Conservation (phyloP, 306 rosid species). For the Albizia julibrissin region DNA sequence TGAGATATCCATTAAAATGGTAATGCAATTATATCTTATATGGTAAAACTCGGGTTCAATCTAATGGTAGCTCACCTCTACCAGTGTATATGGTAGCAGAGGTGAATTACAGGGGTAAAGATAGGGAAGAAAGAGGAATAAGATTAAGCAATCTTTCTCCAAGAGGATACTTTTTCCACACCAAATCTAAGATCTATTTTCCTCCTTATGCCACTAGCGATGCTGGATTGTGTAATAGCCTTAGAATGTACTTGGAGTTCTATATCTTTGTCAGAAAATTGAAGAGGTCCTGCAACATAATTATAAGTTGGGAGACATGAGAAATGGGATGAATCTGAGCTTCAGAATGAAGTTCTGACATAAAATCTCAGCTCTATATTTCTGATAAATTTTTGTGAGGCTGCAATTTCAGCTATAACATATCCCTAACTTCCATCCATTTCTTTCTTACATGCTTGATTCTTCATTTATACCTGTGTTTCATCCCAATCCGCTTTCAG, state of each 20-base stretch:
- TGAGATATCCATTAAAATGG: background rate
- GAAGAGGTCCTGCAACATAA: background rate
- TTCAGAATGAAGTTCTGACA: background rate
- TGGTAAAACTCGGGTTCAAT: background rate
- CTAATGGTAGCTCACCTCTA: background rate
- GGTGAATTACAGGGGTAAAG: background rate
- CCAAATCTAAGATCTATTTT: too few relatives aligned
- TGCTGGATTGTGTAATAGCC: background rate
- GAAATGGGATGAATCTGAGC: background rate
- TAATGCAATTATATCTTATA: background rate
- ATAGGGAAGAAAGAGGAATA: background rate
- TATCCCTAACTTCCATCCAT: background rate
- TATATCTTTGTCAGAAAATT: background rate
- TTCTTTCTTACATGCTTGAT: background rate
- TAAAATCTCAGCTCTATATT: background rate
- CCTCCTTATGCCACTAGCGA: background rate
- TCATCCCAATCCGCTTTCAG: background rate
- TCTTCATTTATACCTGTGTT: background rate
- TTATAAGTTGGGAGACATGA: background rate
- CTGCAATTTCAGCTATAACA: background rate
- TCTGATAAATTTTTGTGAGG: background rate
- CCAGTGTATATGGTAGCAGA: background rate
- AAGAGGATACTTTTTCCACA: background rate
- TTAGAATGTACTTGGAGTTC: background rate
- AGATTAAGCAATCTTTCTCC: background rate